These are phyloP conservation scores for Fennellomyces sp. DNA, from an alignment of 371 early-diverging fungal genomes.

Conservation along the genomic window DNA sequence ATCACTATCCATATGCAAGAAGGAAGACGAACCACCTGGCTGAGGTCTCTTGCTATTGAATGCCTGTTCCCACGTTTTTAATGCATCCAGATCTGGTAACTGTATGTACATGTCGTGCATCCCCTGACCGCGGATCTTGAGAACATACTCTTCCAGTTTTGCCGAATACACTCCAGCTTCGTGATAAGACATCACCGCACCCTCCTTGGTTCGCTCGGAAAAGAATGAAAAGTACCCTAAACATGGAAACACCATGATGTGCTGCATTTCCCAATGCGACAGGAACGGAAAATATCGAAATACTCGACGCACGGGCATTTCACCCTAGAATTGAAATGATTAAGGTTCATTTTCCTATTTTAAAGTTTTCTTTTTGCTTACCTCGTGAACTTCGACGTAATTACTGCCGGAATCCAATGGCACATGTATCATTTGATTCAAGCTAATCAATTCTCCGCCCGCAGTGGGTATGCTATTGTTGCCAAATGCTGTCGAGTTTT, in stretches of 20 bases:
- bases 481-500: neutral
- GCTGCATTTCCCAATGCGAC: constrained; percentile 63
- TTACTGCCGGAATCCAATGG: neutral
- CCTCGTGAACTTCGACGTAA: constrained; percentile 39
- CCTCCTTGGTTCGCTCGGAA: constrained; percentile 48
- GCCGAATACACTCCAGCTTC: constrained; percentile 49
- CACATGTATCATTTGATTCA: constrained; percentile 15
- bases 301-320: constrained; percentile 55
- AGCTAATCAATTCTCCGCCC: constrained; percentile 16
- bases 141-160: constrained; percentile 50
- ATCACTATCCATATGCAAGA: neutral
- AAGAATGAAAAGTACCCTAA: constrained; percentile 59
- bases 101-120: constrained; percentile 56
- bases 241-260: constrained; percentile 58
- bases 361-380: neutral
- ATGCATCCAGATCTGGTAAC: constrained; percentile 44
- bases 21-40: neutral
- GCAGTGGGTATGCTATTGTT: neutral
- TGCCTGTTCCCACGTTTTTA: constrained; percentile 50
- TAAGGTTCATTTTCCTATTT: constrained; percentile 18
- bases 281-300: constrained; percentile 58
- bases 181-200: constrained; percentile 49
- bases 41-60: constrained; percentile 22
- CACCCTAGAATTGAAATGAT: constrained; percentile 39
- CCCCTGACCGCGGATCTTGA: constrained; percentile 53